Evolutionary conservation across 768 basidiomycete genomes (phyloP).

Genomic region (Serendipita sp.): DNA sequence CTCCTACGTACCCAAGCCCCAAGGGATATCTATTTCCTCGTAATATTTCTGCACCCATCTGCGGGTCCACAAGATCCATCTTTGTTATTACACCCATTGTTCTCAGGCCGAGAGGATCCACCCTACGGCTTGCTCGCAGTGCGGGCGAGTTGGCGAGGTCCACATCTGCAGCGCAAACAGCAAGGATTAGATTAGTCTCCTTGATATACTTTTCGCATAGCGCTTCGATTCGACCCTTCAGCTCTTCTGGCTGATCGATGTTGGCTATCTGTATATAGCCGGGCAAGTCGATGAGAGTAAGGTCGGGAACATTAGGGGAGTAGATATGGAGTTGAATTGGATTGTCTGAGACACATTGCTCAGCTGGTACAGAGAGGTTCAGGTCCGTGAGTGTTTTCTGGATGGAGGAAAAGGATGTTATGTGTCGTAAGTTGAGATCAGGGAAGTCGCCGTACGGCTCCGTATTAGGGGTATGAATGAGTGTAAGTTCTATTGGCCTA

Average conservation of each 20-base stretch:
- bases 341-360: conserved; percentile 81
- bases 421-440: conserved; percentile 69
- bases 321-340: conserved; percentile 96
- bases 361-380: conserved; percentile 81
- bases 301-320: conserved; percentile 88
- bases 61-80: conserved; percentile 90
- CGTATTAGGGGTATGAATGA: conserved; percentile 70
- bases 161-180: conserved; percentile 95
- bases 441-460: conserved; percentile 87
- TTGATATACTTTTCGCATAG: conserved; percentile 95
- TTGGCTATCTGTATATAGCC: conserved; percentile 93
- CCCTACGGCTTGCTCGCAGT: conserved; percentile 76
- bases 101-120: conserved; percentile 85
- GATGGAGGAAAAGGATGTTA: conserved; percentile 80
- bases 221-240: conserved; percentile 80
- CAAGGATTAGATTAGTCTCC: conserved; percentile 99
- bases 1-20: conserved; percentile 92
- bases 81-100: conserved; percentile 98
- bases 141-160: conserved; percentile 98
- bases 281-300: conserved; percentile 92
- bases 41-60: conserved; percentile 65
- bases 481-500: conserved; percentile 91
- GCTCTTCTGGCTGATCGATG: conserved; percentile 84
- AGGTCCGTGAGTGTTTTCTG: conserved; percentile 88
- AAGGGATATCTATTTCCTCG: conserved; percentile 89